Base-by-base conservation (phyloP, 257 asterid genomes). In the Anisodus tanguticus region DNA sequence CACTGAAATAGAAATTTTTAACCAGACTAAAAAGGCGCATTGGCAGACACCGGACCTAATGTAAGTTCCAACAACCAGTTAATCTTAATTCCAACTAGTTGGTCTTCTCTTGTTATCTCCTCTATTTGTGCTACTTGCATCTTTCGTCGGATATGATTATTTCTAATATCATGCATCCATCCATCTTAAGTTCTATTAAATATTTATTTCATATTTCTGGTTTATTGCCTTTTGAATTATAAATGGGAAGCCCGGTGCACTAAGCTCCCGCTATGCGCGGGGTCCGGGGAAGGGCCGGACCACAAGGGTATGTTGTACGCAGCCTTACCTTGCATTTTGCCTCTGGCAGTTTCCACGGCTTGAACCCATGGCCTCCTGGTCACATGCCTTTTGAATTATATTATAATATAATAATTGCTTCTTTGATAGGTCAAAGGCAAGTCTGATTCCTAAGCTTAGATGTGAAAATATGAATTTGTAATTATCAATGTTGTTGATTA, bases 81-180 rank as follows among this genome's bases (percentile, higher is more conserved):
- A 71, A 43, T 45, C 16, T 71, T 43, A 43, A n/a, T 71, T 71
- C 79, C 57, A 71, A 71, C 57, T 43, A 71, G 58, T 43, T 71
- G 37, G 39, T 63, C 55, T 70, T 43, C 55, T 70, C 31, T 70
- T 8, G 35, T 43, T 43, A 8, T 70, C 15, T 70, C 55, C 55
- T 41, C 2, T 43, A 70, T 39, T 41, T 70, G 35, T 70, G 79
- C 31, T 70, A 41, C 35, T 8, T 43, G 79, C 31, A 68, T 68
- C 76, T 68, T 68, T 15, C 10, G 6, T 68, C 51, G 9, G 51
- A 68, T 68, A 37, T 68, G 22, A 37, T 15, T 37, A 37, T 68
- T 37, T 68, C 12, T 68, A 68, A 68, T 15, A 3, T 68, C 51
- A 37, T 68, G 3, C 5, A 15, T 68, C 51, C 22, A 15, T 68